Percentiles rank a stretch among this genome's conserved stretches.
These are phyloP conservation scores for Bisporella sp. DNA, from an alignment of 2,329 filamentous ascomycete genomes.

Conservation along the genomic window DNA sequence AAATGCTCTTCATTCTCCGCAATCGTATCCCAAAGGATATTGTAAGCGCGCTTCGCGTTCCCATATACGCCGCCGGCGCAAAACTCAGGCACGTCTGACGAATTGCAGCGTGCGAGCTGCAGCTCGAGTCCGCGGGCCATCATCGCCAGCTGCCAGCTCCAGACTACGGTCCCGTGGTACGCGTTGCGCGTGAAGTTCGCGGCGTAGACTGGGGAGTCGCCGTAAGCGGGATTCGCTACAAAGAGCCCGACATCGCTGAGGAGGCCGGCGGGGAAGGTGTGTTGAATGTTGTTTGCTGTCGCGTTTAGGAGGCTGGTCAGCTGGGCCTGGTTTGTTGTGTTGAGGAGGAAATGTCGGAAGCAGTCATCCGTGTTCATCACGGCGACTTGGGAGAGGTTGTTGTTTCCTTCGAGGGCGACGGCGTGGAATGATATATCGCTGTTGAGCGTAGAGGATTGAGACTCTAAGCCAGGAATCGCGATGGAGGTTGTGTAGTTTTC, in stretches of 20 bases:
- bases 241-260: conserved; percentile 49
- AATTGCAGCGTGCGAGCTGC: conserved; percentile 46
- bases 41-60: conserved; percentile 46
- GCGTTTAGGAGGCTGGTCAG: conserved; percentile 49
- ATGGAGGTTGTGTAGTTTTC: conserved; percentile 38
- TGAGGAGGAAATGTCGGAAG: conserved; percentile 56
- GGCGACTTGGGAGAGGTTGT: conserved; percentile 40
- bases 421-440: conserved; percentile 46
- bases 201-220: conserved; percentile 38
- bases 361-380: conserved; percentile 60
- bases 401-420: conserved; percentile 46
- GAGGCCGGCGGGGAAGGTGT: conserved; percentile 52
- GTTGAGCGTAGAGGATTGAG: conserved; percentile 35
- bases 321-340: conserved; percentile 49
- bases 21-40: conserved; percentile 53
- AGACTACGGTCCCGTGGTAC: conserved; percentile 59
- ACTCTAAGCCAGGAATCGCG: conserved; percentile 36
- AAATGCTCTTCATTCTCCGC: conserved; percentile 46
- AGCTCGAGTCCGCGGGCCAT: conserved; percentile 53
- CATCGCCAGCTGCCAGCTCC: conserved; percentile 59
- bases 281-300: conserved; percentile 48
- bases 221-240: conserved; percentile 55
- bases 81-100: conserved; percentile 35
- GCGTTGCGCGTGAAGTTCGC: conserved; percentile 47
- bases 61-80: conserved; percentile 40